Percentiles rank a stretch among this genome's conserved stretches.
phyloP scores from a whole-genome alignment of 1,284 basidiomycete genomes.

The Neonothopanus nambi region DNA sequence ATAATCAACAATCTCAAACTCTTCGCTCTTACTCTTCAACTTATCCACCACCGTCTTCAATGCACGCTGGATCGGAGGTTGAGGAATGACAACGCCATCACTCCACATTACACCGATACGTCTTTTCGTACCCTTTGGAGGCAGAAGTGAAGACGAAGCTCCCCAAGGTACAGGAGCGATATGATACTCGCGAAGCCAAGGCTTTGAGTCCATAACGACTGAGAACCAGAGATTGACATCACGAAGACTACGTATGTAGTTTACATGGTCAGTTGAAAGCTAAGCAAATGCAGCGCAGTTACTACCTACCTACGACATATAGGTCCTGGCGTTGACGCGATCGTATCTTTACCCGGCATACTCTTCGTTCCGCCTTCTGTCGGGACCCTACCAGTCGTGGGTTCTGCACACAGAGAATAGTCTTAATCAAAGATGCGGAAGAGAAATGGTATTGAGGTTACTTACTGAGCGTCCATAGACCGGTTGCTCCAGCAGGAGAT shows the following conservation, averaged over 20 bases:
- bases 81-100: conserved; percentile 46
- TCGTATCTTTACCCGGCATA: conserved; percentile 28
- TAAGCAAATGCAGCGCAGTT: conserved; percentile 25
- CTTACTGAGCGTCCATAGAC: conserved; percentile 23
- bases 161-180: conserved; percentile 40
- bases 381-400: conserved; percentile 21
- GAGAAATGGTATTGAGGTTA: not conserved
- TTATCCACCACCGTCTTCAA: conserved; percentile 35
- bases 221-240: conserved; percentile 43
- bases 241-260: conserved; percentile 37
- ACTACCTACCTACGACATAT: conserved; percentile 28
- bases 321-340: conserved; percentile 33
- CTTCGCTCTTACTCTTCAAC: conserved; percentile 35
- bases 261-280: conserved; percentile 15
- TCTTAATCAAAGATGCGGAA: not conserved
- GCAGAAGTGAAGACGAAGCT: conserved; percentile 19
- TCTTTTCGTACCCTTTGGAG: conserved; percentile 28
- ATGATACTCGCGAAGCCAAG: conserved; percentile 42
- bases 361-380: conserved; percentile 4
- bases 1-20: conserved; percentile 44
- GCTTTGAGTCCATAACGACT: conserved; percentile 37
- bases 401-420: conserved; percentile 20
- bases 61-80: conserved; percentile 45
- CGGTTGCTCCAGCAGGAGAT: not conserved
- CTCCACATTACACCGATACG: conserved; percentile 47